phyloP scores from a whole-genome alignment of 306 rosid species.

The Vicia faba region DNA sequence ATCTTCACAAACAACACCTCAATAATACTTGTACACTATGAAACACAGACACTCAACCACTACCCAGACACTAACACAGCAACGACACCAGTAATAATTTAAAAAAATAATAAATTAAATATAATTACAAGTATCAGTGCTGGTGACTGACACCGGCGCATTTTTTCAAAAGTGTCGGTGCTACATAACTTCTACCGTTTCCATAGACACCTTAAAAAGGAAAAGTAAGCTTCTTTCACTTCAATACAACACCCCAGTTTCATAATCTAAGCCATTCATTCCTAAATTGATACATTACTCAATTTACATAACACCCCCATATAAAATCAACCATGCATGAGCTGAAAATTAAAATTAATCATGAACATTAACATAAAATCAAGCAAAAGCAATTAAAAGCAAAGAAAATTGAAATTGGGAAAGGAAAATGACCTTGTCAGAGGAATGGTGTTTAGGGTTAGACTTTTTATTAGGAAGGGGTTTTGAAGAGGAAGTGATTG shows the following conservation, averaged over 20 bases:
- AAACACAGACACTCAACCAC: too few relatives aligned
- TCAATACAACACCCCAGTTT: not conserved
- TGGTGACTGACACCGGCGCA: too few relatives aligned
- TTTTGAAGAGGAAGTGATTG: conserved; percentile 34
- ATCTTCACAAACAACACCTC: conserved; percentile 11
- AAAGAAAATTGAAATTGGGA: not conserved
- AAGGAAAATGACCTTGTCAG: conserved; percentile 64
- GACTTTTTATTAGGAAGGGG: conserved; percentile 51
- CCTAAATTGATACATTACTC: not conserved
- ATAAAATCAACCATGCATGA: conserved; percentile 3
- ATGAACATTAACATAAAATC: not conserved
- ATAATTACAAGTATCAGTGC: too few relatives aligned
- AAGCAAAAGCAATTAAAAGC: not conserved
- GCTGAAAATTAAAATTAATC: not conserved
- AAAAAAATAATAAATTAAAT: too few relatives aligned
- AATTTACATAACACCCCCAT: not conserved
- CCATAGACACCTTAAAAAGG: not conserved
- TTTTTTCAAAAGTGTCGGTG: too few relatives aligned
- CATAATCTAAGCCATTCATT: not conserved
- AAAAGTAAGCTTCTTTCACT: conserved; percentile 30
- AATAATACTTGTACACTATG: not conserved
- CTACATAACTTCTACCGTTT: too few relatives aligned
- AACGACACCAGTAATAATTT: too few relatives aligned
- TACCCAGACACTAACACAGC: too few relatives aligned
- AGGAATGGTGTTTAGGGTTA: conserved; percentile 64